These are phyloP conservation scores for Musa itinerans DNA, from an alignment of 176 grass and related monocot species.

Conservation along the genomic window DNA sequence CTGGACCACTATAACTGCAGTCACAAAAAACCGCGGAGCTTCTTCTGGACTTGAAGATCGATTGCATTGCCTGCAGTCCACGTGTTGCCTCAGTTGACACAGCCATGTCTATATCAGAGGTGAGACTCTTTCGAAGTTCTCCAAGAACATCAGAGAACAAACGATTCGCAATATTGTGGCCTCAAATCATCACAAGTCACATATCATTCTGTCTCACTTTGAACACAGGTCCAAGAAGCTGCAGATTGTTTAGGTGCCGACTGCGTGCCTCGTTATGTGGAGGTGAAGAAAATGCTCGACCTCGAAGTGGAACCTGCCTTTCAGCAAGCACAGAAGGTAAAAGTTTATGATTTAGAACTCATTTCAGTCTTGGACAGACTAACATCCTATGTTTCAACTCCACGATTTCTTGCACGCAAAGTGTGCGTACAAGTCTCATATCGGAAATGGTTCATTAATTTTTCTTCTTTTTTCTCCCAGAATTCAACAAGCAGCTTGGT, in stretches of 20 bases:
- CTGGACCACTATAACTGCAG: constrained; percentile 28
- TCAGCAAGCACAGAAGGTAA: constrained; percentile 54
- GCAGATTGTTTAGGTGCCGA: constrained; percentile 87
- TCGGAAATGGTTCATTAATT: not conserved
- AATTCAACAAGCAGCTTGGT: constrained; percentile 27
- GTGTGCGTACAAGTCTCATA: not conserved
- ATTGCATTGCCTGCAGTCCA: constrained; percentile 58
- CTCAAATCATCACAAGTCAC: not conserved
- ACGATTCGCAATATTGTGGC: not conserved
- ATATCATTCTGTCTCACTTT: not conserved
- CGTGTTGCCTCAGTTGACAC: constrained; percentile 75
- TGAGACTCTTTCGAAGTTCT: constrained; percentile 17
- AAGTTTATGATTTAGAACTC: constrained; percentile 2
- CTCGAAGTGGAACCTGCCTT: constrained; percentile 65
- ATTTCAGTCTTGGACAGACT: not conserved
- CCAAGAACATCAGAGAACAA: not conserved
- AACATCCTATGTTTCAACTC: not conserved
- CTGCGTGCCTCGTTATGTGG: constrained; percentile 65
- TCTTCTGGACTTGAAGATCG: constrained; percentile 60
- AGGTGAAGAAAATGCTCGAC: constrained; percentile 65
- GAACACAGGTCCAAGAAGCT: constrained; percentile 76
- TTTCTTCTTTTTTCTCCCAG: constrained; percentile 19
- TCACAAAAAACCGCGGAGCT: constrained; percentile 92
- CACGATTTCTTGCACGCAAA: not conserved
- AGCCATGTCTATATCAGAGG: constrained; percentile 74